phyloP scores from a whole-genome alignment of 352 stramenopile species.

The Globisporangium polare region DNA sequence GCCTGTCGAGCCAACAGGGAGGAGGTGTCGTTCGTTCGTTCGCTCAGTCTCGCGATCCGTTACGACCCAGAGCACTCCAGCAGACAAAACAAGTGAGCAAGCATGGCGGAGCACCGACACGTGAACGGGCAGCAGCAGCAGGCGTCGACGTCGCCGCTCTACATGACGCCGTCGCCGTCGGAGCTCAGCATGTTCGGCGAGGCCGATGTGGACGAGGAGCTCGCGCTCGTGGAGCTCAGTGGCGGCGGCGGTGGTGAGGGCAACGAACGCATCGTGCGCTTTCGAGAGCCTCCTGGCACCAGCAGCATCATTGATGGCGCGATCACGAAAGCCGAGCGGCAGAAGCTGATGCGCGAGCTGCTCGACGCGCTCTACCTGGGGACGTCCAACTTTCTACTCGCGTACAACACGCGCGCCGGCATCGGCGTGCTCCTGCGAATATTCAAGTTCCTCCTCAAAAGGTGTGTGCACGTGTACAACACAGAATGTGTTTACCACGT shows the following conservation, averaged over 20 bases:
- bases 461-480: conserved; percentile 15
- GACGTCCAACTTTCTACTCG: conserved; percentile 82
- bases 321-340: conserved; percentile 17
- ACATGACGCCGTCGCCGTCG: conserved; percentile 28
- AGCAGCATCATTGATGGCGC: neutral
- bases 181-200: conserved; percentile 35
- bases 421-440: conserved; percentile 71
- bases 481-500: no score
- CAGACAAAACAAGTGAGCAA: neutral
- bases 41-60: no score
- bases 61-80: no score
- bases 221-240: conserved; percentile 10
- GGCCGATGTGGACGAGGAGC: conserved; percentile 19
- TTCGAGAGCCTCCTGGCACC: neutral
- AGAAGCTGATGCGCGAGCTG: conserved; percentile 45
- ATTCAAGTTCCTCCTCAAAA: conserved; percentile 58
- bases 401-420: conserved; percentile 84
- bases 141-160: neutral
- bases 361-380: conserved; percentile 69
- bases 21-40: no score
- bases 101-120: neutral
- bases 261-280: conserved; percentile 8
- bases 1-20: no score
- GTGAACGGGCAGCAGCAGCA: neutral
- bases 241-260: conserved; percentile 6